Percentiles rank a stretch among this genome's conserved stretches.
These are phyloP conservation scores for Magnolia kwangsiensis DNA, from an alignment of 164 flowering plant genomes.

Conservation along the genomic window DNA sequence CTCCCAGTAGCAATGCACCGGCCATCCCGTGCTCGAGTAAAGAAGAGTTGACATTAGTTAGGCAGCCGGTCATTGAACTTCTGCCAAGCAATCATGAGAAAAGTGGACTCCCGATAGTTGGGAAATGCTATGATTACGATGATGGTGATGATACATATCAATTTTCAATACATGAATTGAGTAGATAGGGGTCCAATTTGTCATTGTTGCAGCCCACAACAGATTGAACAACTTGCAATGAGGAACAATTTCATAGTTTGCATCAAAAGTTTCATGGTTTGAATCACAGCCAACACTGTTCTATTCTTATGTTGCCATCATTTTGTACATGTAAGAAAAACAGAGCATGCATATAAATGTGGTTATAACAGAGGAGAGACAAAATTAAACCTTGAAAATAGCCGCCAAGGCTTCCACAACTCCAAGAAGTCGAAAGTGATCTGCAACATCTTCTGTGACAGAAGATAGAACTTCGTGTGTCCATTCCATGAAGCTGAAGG, in stretches of 20 bases:
- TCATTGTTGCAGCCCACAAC: background rate
- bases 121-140: background rate
- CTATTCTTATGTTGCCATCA: background rate
- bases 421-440: slow-evolving; percentile 75
- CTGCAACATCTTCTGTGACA: slow-evolving; percentile 40
- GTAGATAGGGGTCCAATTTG: background rate
- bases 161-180: background rate
- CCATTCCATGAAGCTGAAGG: slow-evolving; percentile 79
- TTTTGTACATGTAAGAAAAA: background rate
- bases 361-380: background rate
- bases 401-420: slow-evolving; percentile 82
- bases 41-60: too few species aligned
- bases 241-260: background rate
- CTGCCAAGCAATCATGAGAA: background rate
- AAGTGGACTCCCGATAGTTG: too few species aligned
- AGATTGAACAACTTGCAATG: background rate
- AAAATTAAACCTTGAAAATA: slow-evolving; percentile 66
- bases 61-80: background rate
- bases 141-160: background rate
- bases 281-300: background rate
- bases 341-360: background rate
- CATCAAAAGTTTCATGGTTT: background rate
- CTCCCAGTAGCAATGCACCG: too few species aligned
- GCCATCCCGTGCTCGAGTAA: too few species aligned
- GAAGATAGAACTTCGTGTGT: slow-evolving; percentile 70